Evolutionary conservation across 2,329 filamentous ascomycete genomes (phyloP).

Genomic region (Fonsecaea erecta): DNA sequence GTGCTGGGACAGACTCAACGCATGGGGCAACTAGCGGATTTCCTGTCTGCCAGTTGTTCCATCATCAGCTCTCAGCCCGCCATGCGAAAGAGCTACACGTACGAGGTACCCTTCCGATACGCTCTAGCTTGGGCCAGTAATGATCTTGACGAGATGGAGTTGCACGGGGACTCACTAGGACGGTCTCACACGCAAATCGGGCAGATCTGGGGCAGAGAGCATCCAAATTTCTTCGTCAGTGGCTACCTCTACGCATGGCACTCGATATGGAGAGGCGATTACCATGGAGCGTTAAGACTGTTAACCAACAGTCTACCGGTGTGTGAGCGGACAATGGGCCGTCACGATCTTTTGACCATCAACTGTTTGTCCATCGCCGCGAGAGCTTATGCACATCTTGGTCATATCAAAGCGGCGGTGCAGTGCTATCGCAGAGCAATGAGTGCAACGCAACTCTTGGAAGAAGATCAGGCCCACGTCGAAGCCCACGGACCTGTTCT

Average conservation of each 20-base stretch:
- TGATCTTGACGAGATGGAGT: conserved; percentile 8
- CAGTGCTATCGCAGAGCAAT: conserved; percentile 5
- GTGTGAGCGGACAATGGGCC: conserved; percentile 30
- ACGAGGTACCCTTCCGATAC: conserved; percentile 25
- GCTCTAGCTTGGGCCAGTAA: conserved; percentile 18
- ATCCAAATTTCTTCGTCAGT: conserved; percentile 33
- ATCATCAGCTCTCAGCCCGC: conserved; percentile 17
- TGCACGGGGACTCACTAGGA: conserved; percentile 17
- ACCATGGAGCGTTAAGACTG: conserved; percentile 13
- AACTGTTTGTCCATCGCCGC: conserved; percentile 29
- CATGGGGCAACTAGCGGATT: conserved; percentile 15
- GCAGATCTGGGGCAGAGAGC: conserved; percentile 21
- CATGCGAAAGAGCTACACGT: conserved; percentile 12
- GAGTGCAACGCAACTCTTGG: conserved; percentile 3
- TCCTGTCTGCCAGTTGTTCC: conserved; percentile 21
- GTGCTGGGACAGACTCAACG: conserved; percentile 23
- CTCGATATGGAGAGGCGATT: conserved; percentile 10
- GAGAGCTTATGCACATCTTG: conserved; percentile 19
- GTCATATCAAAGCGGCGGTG: background rate
- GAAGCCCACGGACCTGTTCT: conserved; percentile 4
- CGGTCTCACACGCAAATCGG: conserved; percentile 16
- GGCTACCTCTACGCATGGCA: conserved; percentile 31
- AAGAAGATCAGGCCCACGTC: conserved; percentile 4
- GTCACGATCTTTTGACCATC: conserved; percentile 30
- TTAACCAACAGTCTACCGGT: conserved; percentile 22